Base-by-base conservation (phyloP, 305 asterid genomes). In the Fraxinus ornus region DNA sequence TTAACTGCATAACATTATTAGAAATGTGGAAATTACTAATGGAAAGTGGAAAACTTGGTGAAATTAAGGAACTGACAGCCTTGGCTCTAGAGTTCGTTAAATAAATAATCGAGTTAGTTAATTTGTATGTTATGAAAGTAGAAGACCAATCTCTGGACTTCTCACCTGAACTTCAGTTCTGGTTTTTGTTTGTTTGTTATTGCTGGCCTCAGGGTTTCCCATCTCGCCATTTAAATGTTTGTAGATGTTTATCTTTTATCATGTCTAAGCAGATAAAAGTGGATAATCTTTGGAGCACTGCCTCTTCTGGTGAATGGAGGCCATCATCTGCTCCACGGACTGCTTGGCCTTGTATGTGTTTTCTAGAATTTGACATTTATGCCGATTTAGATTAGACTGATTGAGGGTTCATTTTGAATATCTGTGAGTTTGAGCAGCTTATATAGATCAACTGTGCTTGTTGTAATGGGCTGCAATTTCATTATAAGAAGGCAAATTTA, bases 241-340 rank as follows among this genome's bases (percentile, higher is more conserved):
- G 32, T 71, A 73, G 64, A 49, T 52, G 68, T 85, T 80, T 79
- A 70, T 82, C 24, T 72, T 80, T 85, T 88, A 28, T 79, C 78
- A 81, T 78, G 44, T 77, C 41, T 80, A 83, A 80, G 84, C 89
- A 94, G 97, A 91, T 95, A 82, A 86, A 95, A 79, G 90, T 87
- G 74, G 94, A 94, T 83, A 80, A 86, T 44, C 97, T 95, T 79
- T 95, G 99, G 99, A 89, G 80, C 77, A 84, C 94, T 75, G 97
- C 96, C 81, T 89, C 90, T 79, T 90, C 98, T 82, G 91, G 89
- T 88, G 98, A 94, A 76, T 95, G 99, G 99, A 91, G 93, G 84
- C 97, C 99, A 44, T 94, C 98, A 12, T 95, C 99, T 87, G 92
- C 97, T 74, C 99, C 99, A 33, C 90, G 98, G 85, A 92, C 95